These are phyloP conservation scores for Linaria vulgaris DNA, from an alignment of 257 asterid species.

Conservation along the genomic window DNA sequence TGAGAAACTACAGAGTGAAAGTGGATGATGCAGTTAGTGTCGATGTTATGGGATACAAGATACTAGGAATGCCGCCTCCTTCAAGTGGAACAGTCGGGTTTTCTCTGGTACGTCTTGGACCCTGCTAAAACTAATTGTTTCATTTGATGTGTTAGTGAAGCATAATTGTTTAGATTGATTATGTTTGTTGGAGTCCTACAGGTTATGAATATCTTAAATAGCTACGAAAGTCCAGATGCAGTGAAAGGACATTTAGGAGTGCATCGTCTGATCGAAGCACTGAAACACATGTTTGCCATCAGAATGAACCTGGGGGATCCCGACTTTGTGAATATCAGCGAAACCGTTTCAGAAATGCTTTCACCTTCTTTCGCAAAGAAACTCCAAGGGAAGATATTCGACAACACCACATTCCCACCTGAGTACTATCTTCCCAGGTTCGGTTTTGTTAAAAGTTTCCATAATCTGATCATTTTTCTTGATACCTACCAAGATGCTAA, in stretches of 20 bases:
- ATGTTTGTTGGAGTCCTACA: too few species aligned
- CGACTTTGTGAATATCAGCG: slow-evolving; percentile 45
- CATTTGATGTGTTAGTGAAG: background rate
- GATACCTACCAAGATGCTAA: background rate
- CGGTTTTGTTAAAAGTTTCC: background rate
- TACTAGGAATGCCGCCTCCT: slow-evolving; percentile 95
- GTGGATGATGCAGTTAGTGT: slow-evolving; percentile 54
- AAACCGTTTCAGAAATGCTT: slow-evolving; percentile 63
- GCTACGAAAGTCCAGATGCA: slow-evolving; percentile 48
- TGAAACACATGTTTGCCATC: slow-evolving; percentile 80
- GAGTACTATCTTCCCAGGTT: slow-evolving; percentile 78
- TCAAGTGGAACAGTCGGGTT: slow-evolving; percentile 85
- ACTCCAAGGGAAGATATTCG: slow-evolving; percentile 53
- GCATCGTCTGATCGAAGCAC: slow-evolving; percentile 81
- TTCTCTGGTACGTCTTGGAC: slow-evolving; percentile 54
- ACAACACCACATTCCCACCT: slow-evolving; percentile 90
- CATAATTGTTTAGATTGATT: too few species aligned
- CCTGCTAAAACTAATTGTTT: too few species aligned
- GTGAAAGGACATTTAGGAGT: slow-evolving; percentile 63
- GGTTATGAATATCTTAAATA: slow-evolving; percentile 68
- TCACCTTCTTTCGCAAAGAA: slow-evolving; percentile 67
- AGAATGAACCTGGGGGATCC: slow-evolving; percentile 92
- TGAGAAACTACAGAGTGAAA: slow-evolving; percentile 59
- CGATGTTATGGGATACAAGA: slow-evolving; percentile 65
- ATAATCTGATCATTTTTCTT: slow-evolving; percentile 8